Evolutionary conservation across 345 rosid genomes (phyloP).

Genomic region (Pistacia atlantica): DNA sequence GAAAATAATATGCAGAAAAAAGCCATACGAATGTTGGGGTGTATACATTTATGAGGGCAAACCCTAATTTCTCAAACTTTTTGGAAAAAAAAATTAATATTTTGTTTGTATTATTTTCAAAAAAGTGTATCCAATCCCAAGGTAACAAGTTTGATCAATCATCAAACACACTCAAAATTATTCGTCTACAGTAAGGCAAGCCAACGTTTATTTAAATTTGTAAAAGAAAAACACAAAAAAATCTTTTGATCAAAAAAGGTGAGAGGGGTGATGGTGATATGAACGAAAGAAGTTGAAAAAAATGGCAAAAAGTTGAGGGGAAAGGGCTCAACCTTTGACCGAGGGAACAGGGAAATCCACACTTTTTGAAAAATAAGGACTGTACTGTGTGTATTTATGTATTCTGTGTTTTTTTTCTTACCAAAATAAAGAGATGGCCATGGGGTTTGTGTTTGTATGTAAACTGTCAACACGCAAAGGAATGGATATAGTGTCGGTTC

Average conservation of each 20-base stretch:
- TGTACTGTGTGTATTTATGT: too few species aligned
- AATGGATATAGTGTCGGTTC: conserved; percentile 30
- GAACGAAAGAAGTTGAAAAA: conserved; percentile 1
- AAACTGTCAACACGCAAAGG: conserved; percentile 32
- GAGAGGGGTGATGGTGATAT: not conserved
- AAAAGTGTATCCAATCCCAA: not conserved
- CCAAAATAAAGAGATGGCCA: not conserved
- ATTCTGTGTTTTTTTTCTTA: not conserved
- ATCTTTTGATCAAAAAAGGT: not conserved
- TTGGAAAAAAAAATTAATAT: too few species aligned
- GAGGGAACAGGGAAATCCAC: not conserved
- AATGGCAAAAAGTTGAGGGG: not conserved
- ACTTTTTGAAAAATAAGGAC: not conserved
- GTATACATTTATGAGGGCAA: too few species aligned
- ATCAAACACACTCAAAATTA: not conserved
- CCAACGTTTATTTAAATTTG: conserved; percentile 3
- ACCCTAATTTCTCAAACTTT: too few species aligned
- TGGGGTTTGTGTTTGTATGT: conserved; percentile 11
- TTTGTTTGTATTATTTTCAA: not conserved
- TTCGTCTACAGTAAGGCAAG: not conserved
- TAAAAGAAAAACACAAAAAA: not conserved
- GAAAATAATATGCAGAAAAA: not conserved
- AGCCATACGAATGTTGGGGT: not conserved
- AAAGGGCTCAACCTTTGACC: conserved; percentile 24
- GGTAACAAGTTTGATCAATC: not conserved